Percentiles rank a stretch among this genome's conserved stretches.
Evolutionary conservation across 768 basidiomycete species (phyloP).

Genomic region (Tulasnella sp.): DNA sequence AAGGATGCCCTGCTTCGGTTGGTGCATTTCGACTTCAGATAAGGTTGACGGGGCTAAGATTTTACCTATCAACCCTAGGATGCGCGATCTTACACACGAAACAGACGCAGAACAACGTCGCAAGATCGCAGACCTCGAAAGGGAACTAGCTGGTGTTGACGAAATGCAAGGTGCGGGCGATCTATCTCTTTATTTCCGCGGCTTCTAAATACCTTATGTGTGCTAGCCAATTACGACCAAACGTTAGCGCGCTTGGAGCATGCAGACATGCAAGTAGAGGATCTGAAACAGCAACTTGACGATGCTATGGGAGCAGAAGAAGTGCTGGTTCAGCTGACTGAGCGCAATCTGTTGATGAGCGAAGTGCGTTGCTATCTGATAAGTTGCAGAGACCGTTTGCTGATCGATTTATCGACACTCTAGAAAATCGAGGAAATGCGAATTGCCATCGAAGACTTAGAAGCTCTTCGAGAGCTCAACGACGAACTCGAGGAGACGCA

Average conservation of each 20-base stretch:
- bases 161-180: conserved; percentile 61
- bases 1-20: conserved; percentile 89
- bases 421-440: conserved; percentile 98
- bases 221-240: conserved; percentile 67
- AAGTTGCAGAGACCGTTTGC: background rate
- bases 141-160: conserved; percentile 67
- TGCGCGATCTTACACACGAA: conserved; percentile 84
- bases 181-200: background rate
- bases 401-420: background rate
- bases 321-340: conserved; percentile 90
- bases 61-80: conserved; percentile 35
- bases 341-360: conserved; percentile 82
- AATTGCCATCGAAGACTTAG: conserved; percentile 90
- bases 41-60: background rate
- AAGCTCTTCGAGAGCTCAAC: conserved; percentile 89
- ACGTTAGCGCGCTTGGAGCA: conserved; percentile 73
- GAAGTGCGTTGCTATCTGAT: conserved; percentile 50
- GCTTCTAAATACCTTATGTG: background rate
- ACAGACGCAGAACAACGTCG: conserved; percentile 76
- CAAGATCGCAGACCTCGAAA: conserved; percentile 82
- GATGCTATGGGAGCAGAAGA: conserved; percentile 94
- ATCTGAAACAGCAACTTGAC: conserved; percentile 88
- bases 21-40: conserved; percentile 22
- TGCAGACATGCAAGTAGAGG: conserved; percentile 87
- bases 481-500: conserved; percentile 98